phyloP scores from a whole-genome alignment of 208 protist genomes.

The Eutreptiella sp. region DNA sequence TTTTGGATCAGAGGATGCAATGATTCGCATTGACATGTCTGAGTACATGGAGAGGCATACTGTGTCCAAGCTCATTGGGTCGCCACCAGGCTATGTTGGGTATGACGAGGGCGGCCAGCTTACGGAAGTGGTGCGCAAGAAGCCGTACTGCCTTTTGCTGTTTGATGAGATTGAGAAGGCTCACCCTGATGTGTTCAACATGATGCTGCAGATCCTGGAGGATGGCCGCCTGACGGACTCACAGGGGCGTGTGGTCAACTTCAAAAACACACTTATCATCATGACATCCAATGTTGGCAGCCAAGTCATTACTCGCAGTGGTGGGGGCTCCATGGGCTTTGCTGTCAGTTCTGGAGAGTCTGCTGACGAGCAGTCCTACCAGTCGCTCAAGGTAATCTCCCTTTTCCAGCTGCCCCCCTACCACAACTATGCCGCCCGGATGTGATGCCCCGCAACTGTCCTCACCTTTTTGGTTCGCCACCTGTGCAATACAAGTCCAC shows the following conservation, averaged over 20 bases:
- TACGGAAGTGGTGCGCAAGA: slow-evolving; percentile 92
- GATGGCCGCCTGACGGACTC: slow-evolving; percentile 96
- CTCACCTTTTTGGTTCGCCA: no score
- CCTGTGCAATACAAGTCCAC: no score
- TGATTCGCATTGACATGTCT: slow-evolving; percentile 96
- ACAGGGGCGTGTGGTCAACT: slow-evolving; percentile 91
- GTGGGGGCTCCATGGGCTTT: no score
- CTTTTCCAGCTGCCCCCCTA: no score
- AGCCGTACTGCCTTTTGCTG: slow-evolving; percentile 93
- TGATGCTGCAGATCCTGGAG: slow-evolving; percentile 96
- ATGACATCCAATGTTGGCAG: slow-evolving; percentile 93
- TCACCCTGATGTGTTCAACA: slow-evolving; percentile 91
- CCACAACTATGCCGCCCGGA: no score
- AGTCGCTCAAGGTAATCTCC: no score
- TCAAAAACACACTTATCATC: slow-evolving; percentile 96
- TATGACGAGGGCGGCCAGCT: slow-evolving; percentile 97
- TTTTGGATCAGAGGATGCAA: slow-evolving; percentile 92
- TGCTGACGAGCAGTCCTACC: no score
- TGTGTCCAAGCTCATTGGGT: slow-evolving; percentile 92
- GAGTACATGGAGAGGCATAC: slow-evolving; percentile 97
- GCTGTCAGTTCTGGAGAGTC: no score
- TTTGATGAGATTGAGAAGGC: slow-evolving; percentile 99
- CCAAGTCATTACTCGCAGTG: no score
- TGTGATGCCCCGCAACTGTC: no score
- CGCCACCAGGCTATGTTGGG: slow-evolving; percentile 97